These are phyloP conservation scores for Paramecium sonneborni DNA, from an alignment of 73 alveolate species.

Conservation along the genomic window DNA sequence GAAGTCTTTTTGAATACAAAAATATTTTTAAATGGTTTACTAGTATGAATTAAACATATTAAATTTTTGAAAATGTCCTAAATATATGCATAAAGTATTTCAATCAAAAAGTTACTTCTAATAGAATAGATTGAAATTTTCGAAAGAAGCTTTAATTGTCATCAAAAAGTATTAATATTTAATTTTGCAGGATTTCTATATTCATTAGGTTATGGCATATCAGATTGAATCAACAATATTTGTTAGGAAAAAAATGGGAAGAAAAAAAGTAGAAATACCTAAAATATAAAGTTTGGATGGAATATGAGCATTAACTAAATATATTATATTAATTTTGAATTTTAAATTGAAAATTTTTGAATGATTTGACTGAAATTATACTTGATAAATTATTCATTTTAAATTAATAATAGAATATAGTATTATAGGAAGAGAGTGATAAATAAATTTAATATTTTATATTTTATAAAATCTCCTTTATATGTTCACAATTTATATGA, in stretches of 20 bases:
- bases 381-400: not conserved
- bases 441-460: not conserved
- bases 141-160: not conserved
- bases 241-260: slow-evolving; percentile 65
- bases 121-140: not conserved
- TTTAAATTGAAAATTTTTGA: not conserved
- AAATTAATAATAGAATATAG: not conserved
- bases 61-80: no score
- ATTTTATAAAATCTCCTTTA: not conserved
- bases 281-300: slow-evolving; percentile 46
- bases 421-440: not conserved
- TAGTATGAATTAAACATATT: no score
- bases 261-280: slow-evolving; percentile 50
- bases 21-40: not conserved
- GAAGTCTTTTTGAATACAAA: not conserved
- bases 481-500: not conserved
- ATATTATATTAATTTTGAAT: not conserved
- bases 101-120: no score
- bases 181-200: slow-evolving; percentile 23
- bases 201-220: slow-evolving; percentile 38
- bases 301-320: not conserved
- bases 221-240: slow-evolving; percentile 53
- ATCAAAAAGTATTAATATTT: slow-evolving; percentile 30
- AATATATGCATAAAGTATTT: no score
- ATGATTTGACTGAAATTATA: not conserved